phyloP scores from a whole-genome alignment of 202 grass and related monocot species.

The Digitaria exilis region DNA sequence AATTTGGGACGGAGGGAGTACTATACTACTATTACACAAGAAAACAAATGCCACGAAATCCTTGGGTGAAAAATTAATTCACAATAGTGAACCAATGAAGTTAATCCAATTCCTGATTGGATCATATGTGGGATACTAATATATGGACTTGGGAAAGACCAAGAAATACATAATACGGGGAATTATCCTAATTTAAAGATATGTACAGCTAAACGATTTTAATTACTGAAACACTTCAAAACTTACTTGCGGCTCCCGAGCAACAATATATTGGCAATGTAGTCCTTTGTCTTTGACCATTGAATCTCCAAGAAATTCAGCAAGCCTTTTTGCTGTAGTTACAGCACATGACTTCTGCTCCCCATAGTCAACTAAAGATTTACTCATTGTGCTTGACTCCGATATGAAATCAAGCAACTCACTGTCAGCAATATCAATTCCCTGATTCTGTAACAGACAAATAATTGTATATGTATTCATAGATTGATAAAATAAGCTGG shows the following conservation, averaged over 20 bases:
- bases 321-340: constrained; percentile 90
- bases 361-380: constrained; percentile 93
- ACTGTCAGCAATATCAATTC: constrained; percentile 90
- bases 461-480: constrained; percentile 31
- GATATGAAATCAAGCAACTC: constrained; percentile 98
- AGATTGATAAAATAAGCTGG: constrained; percentile 27
- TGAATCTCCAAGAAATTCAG: constrained; percentile 89
- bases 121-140: constrained; percentile 1
- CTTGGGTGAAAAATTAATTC: constrained; percentile 13
- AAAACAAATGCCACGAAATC: constrained; percentile 23
- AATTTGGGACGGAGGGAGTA: too few relatives aligned
- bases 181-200: constrained; percentile 9
- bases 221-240: constrained; percentile 36
- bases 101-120: constrained; percentile 28
- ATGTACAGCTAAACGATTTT: not conserved
- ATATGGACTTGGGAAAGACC: not conserved
- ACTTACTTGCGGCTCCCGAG: constrained; percentile 84
- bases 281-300: constrained; percentile 99
- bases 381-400: constrained; percentile 99
- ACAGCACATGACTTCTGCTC: constrained; percentile 96
- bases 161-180: not conserved
- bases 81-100: constrained; percentile 35
- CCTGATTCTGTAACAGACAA: constrained; percentile 82
- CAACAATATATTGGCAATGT: constrained; percentile 92
- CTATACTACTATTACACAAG: constrained; percentile 35